phyloP scores from a whole-genome alignment of 225 moss, liverwort and hornwort species.

The Antitrichia curtipendula region DNA sequence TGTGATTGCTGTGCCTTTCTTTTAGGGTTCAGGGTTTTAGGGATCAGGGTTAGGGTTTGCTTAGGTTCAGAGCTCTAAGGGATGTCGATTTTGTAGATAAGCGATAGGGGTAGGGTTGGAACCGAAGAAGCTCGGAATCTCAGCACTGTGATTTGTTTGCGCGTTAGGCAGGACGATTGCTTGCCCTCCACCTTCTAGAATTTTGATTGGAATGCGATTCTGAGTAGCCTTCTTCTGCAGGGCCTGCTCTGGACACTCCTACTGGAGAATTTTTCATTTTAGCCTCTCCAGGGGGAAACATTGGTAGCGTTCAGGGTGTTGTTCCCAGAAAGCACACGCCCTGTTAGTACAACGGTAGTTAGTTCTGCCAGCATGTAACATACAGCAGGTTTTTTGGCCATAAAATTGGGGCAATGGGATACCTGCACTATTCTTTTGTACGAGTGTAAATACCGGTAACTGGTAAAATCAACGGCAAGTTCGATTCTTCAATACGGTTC shows the following conservation, averaged over 20 bases:
- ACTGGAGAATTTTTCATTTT: not conserved
- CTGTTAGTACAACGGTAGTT: not conserved
- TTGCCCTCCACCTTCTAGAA: not conserved
- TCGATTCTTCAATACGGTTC: not conserved
- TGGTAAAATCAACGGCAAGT: not conserved
- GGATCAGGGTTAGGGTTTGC: not conserved
- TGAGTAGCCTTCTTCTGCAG: conserved; percentile 2
- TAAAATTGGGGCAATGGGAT: not conserved
- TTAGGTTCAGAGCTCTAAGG: not conserved
- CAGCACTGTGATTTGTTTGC: not conserved
- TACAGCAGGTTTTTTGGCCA: not conserved
- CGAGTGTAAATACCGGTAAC: conserved; percentile 8
- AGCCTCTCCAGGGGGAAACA: not conserved
- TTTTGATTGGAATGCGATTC: not conserved
- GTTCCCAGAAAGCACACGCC: not conserved
- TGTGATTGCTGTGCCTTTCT: not conserved
- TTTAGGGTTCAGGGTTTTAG: no score
- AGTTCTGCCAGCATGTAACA: not conserved
- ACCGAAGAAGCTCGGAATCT: not conserved
- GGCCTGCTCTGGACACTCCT: not conserved
- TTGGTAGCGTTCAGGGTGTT: not conserved
- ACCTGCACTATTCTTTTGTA: not conserved
- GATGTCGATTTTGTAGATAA: not conserved
- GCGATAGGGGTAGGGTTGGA: not conserved
- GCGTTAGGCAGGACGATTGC: not conserved